Conservation (phyloP, 148 eudicot species). For the Dysphania ambrosioides region DNA sequence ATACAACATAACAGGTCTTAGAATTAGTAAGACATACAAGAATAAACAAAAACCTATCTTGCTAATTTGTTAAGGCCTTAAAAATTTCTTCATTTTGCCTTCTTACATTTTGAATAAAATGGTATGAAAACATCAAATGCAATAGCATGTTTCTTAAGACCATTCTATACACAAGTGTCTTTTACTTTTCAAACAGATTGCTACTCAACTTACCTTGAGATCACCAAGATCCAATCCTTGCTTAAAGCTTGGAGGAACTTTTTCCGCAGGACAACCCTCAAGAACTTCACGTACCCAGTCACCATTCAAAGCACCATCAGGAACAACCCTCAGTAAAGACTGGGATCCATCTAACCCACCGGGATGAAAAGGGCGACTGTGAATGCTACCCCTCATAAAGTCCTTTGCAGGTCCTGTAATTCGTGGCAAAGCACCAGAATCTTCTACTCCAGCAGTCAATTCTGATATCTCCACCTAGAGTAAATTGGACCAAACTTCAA, state of each 20-base stretch:
- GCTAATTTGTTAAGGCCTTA: background rate
- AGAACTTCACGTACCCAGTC: constrained; percentile 84
- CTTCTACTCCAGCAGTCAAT: constrained; percentile 57
- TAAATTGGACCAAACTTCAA: constrained; percentile 22
- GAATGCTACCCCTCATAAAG: constrained; percentile 87
- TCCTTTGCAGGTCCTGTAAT: constrained; percentile 88
- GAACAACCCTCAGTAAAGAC: constrained; percentile 57
- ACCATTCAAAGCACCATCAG: constrained; percentile 79
- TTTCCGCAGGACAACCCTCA: constrained; percentile 64
- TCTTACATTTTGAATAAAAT: background rate
- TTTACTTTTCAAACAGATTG: constrained; percentile 1
- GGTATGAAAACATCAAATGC: background rate
- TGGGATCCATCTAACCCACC: constrained; percentile 84
- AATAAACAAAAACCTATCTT: background rate
- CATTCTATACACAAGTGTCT: background rate
- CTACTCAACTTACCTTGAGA: constrained; percentile 50
- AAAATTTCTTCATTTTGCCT: background rate
- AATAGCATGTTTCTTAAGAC: background rate
- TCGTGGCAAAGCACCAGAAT: constrained; percentile 76
- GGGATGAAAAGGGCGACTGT: constrained; percentile 91
- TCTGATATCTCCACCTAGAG: constrained; percentile 78
- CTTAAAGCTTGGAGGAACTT: constrained; percentile 76
- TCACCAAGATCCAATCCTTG: constrained; percentile 78
- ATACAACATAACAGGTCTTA: constrained; percentile 11
- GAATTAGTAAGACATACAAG: constrained; percentile 16